Base-by-base conservation (phyloP, 441 rosid genomes). In the Gossypium trilobum region DNA sequence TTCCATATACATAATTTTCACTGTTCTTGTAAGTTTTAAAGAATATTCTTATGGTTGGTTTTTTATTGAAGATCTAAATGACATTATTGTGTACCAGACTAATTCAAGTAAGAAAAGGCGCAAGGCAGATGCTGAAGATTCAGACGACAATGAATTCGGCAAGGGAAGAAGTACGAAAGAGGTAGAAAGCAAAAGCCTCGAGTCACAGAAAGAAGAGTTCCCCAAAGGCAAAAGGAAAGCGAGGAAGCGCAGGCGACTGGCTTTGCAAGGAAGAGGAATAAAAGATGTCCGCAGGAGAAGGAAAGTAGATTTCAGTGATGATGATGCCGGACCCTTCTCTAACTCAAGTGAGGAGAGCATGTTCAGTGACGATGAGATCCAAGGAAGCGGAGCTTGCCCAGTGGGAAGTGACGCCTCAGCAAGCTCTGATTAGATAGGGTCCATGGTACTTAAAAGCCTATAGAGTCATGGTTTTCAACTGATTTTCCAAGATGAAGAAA, bases 201-300 rank as follows among this genome's bases (percentile, higher is more conserved):
- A 84, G 59, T 85, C 95, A 33, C 92, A 90, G 65, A 87, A 83
- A 76, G 96, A 87, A 64, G 93, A 87, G 71, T 85, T 85, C 70
- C 96, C 93, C 3, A 90, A 92, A 87, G 96, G 92, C 50, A 91
- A 91, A 79, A 77, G 94, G 65, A 86, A 90, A 73, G 92, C 93
- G 50, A 88, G 94, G 82, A 89, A 90, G 81, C 74, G 96, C 20
- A 83, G 92, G 80, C 87, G 87, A 42, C 75, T 88, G 72, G 85
- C 88, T 59, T 74, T 88, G 63, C 90, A 88, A 81, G 94, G 96
- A 69, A 90, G 88, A 79, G 85, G 87, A 79, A 66, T 86, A 57
- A 88, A 87, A 69, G 91, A 85, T 79, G 76, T 81, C 55, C 78
- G 82, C 70, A 87, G 82, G 76, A 82, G 85, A 76, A 81, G 74